These are phyloP conservation scores for Moesziomyces globuligerus DNA, from an alignment of 1,284 basidiomycete species.

Conservation along the genomic window DNA sequence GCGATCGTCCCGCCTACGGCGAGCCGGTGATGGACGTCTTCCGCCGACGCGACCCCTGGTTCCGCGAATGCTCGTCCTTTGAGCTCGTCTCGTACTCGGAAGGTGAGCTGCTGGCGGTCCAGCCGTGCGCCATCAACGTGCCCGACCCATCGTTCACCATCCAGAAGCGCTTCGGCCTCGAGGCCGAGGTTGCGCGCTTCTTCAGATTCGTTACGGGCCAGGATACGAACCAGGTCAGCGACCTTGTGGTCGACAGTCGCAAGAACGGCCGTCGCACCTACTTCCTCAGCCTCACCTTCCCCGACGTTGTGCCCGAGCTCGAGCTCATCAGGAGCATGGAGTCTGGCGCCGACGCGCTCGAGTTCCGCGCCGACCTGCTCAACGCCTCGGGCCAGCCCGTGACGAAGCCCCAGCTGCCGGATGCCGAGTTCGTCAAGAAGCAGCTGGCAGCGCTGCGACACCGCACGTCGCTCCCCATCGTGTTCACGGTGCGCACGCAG, in stretches of 20 bases:
- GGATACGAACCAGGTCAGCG: slow-evolving; percentile 75
- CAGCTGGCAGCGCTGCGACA: slow-evolving; percentile 85
- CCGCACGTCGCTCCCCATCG: slow-evolving; percentile 82
- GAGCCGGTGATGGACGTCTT: slow-evolving; percentile 82
- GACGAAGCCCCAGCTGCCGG: slow-evolving; percentile 73
- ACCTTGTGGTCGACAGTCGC: slow-evolving; percentile 66
- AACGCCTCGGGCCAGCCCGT: slow-evolving; percentile 70
- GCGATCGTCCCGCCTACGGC: slow-evolving; percentile 78
- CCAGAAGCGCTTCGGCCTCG: slow-evolving; percentile 62
- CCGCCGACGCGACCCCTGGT: slow-evolving; percentile 85
- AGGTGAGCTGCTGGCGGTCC: slow-evolving; percentile 37
- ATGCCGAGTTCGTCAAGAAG: slow-evolving; percentile 78
- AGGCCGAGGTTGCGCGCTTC: slow-evolving; percentile 73
- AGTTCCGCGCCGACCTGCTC: slow-evolving; percentile 91
- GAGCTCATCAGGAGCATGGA: slow-evolving; percentile 78
- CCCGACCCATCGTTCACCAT: slow-evolving; percentile 51
- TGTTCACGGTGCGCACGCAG: slow-evolving; percentile 88
- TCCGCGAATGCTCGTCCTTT: slow-evolving; percentile 82
- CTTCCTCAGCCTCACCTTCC: slow-evolving; percentile 92
- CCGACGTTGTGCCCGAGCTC: slow-evolving; percentile 81
- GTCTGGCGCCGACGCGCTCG: slow-evolving; percentile 89
- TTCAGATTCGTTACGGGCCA: slow-evolving; percentile 87
- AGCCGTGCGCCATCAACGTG: slow-evolving; percentile 37
- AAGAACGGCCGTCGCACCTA: slow-evolving; percentile 72
- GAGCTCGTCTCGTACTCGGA: slow-evolving; percentile 80